A percentile compares a stretch with the other conserved stretches of the same genome.
Evolutionary conservation across 805 yeast genomes (phyloP).

Genomic region (Pichia paraexigua): DNA sequence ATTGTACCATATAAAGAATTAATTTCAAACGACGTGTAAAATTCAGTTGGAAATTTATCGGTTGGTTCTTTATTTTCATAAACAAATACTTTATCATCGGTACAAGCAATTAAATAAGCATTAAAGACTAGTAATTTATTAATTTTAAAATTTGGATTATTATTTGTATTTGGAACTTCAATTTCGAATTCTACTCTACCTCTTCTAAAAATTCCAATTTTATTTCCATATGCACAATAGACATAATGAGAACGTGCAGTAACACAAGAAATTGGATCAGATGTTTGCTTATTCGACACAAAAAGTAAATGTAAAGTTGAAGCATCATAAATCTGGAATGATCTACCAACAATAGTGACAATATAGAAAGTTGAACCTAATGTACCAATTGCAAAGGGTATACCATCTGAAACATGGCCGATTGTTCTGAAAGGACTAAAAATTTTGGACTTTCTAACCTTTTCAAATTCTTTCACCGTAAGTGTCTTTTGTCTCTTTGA

Average conservation of each 20-base stretch:
- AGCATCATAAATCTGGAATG: slow-evolving; percentile 91
- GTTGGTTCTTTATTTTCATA: slow-evolving; percentile 25
- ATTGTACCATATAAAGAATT: slow-evolving; percentile 64
- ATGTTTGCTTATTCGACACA: slow-evolving; percentile 75
- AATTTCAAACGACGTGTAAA: slow-evolving; percentile 54
- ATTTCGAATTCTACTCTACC: slow-evolving; percentile 53
- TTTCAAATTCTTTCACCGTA: not conserved
- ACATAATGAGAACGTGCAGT: slow-evolving; percentile 80
- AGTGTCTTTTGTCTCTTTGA: slow-evolving; percentile 8
- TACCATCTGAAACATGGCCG: slow-evolving; percentile 82
- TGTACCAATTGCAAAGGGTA: slow-evolving; percentile 83
- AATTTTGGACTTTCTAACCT: slow-evolving; percentile 40
- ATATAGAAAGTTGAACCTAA: slow-evolving; percentile 82
- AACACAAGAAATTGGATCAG: slow-evolving; percentile 58
- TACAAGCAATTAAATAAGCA: slow-evolving; percentile 58
- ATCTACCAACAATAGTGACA: slow-evolving; percentile 81
- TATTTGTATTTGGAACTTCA: slow-evolving; percentile 19
- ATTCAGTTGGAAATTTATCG: slow-evolving; percentile 47
- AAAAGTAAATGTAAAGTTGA: slow-evolving; percentile 76
- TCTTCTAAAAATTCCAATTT: slow-evolving; percentile 72
- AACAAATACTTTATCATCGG: slow-evolving; percentile 27
- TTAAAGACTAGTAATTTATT: slow-evolving; percentile 62
- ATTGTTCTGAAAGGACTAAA: slow-evolving; percentile 82
- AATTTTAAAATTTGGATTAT: slow-evolving; percentile 28
- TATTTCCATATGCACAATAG: slow-evolving; percentile 64